Base-by-base conservation (phyloP, 2,329 filamentous ascomycete species). In the Penicillium thymicola region DNA sequence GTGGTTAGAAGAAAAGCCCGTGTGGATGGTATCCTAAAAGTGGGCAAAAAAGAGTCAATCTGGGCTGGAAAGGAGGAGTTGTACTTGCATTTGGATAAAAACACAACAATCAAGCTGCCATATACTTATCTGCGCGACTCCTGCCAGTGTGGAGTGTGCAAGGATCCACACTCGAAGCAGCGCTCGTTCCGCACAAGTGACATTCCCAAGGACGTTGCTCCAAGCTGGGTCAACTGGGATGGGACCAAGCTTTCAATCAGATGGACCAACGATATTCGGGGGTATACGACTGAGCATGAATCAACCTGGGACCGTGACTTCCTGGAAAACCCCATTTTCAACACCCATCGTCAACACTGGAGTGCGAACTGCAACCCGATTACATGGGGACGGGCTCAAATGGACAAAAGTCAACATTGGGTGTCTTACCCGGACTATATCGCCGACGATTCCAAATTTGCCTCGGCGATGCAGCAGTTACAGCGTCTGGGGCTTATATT, bases 391-490 rank as follows among this genome's bases (percentile, higher is more conserved):
- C 70, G 71, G 16, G 60, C 70, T 2, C 59, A 65, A 11, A 78
- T 81, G 83, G 69, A 79, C 44, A 68, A 72, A 14, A 62, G 70
- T 1, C 75, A 75, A 18, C 72, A 75, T 47, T 85, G 82, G 72
- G 78, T 94, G 42, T 78, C 85, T 52, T 96, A 89, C 73, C 68
- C 84, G 0, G 84, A 86, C 38, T 97, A 91, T 74, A 88, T 95
- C 80, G 70, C 75, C 0, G 68, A 80, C 14, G 84, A 83, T 46
- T 67, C 72, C 0, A 78, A 77, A 0, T 85, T 96, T 54, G 82
- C 81, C 66, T 70, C 78, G 3, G 87, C 84, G 3, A 77, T 96
- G 51, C 72, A 77, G 13, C 81, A 86, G 49, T 78, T 97, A 4
- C 76, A 82, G 36, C 76, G 76, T 32, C 82, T 87, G 49, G 94